These are phyloP conservation scores for Metschnikowia vanudenii DNA, from an alignment of 805 yeast genomes.

Conservation along the genomic window DNA sequence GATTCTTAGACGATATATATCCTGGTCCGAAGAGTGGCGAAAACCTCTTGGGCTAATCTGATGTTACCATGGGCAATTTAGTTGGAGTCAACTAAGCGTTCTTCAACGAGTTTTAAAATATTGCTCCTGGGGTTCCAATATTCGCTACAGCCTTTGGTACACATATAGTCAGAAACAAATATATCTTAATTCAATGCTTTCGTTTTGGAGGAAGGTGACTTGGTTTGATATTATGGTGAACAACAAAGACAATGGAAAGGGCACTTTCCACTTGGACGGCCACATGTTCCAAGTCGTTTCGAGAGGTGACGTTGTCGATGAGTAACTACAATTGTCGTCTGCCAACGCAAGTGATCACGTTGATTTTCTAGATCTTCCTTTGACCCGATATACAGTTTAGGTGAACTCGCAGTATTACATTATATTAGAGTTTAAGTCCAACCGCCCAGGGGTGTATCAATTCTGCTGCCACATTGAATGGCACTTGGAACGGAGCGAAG, in stretches of 20 bases:
- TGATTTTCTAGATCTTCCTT: conserved; percentile 67
- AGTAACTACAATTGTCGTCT: conserved; percentile 51
- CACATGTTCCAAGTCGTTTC: conserved; percentile 81
- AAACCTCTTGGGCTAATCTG: conserved; percentile 65
- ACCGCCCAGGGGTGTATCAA: conserved; percentile 97
- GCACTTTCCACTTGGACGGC: conserved; percentile 98
- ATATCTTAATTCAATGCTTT: conserved; percentile 71
- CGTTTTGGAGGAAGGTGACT: conserved; percentile 67
- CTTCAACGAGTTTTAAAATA: conserved; percentile 82
- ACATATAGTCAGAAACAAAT: no score
- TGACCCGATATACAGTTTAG: conserved; percentile 78
- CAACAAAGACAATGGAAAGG: conserved; percentile 87
- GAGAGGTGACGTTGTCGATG: conserved; percentile 62
- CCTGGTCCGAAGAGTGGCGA: conserved; percentile 30
- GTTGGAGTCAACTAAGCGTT: conserved; percentile 94
- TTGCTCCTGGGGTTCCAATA: conserved; percentile 82
- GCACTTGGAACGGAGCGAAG: conserved; percentile 96
- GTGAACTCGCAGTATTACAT: conserved; percentile 82
- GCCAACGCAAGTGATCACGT: conserved; percentile 52
- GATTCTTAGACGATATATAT: conserved; percentile 40
- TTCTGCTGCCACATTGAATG: conserved; percentile 99
- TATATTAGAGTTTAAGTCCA: conserved; percentile 83
- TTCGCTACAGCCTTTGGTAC: conserved; percentile 75
- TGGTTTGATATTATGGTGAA: conserved; percentile 80
- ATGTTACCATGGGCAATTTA: conserved; percentile 83